These are phyloP conservation scores for Ochromonadaceae sp. DNA, from an alignment of 352 stramenopile species.

Conservation along the genomic window DNA sequence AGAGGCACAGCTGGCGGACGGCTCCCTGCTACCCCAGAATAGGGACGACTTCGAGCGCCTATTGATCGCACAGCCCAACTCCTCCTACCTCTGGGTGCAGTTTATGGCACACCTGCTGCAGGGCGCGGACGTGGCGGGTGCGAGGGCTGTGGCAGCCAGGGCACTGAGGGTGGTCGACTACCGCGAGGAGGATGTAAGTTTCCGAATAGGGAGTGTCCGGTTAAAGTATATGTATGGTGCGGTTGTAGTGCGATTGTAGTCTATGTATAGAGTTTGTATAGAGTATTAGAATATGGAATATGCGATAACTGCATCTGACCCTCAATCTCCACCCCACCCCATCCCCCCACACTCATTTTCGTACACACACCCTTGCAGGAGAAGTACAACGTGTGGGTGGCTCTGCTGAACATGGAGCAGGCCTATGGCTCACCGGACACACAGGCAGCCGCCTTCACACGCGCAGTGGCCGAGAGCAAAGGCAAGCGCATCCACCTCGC, in stretches of 20 bases:
- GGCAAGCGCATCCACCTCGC: slow-evolving; percentile 72
- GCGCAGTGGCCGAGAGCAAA: slow-evolving; percentile 54
- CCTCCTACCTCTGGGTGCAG: slow-evolving; percentile 69
- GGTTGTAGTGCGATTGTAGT: no score
- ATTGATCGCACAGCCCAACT: slow-evolving; percentile 61
- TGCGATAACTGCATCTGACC: no score
- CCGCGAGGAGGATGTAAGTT: slow-evolving; percentile 66
- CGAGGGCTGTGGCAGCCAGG: slow-evolving; percentile 60
- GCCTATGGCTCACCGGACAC: slow-evolving; percentile 66
- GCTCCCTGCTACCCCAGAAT: slow-evolving; percentile 37
- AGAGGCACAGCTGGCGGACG: neutral
- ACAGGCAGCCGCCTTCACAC: slow-evolving; percentile 62
- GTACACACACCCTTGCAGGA: slow-evolving; percentile 27
- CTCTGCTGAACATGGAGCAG: slow-evolving; percentile 79
- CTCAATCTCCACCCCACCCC: no score
- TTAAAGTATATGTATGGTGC: no score
- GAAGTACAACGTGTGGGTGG: slow-evolving; percentile 41
- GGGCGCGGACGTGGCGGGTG: slow-evolving; percentile 64
- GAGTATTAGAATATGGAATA: neutral
- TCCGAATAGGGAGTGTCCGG: no score
- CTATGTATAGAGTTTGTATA: neutral
- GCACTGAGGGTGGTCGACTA: slow-evolving; percentile 69
- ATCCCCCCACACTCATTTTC: no score
- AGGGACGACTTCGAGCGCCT: slow-evolving; percentile 74
- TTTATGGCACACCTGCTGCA: slow-evolving; percentile 84